Conservation (phyloP, 139 green algal genomes). For the Microglena sp. region DNA sequence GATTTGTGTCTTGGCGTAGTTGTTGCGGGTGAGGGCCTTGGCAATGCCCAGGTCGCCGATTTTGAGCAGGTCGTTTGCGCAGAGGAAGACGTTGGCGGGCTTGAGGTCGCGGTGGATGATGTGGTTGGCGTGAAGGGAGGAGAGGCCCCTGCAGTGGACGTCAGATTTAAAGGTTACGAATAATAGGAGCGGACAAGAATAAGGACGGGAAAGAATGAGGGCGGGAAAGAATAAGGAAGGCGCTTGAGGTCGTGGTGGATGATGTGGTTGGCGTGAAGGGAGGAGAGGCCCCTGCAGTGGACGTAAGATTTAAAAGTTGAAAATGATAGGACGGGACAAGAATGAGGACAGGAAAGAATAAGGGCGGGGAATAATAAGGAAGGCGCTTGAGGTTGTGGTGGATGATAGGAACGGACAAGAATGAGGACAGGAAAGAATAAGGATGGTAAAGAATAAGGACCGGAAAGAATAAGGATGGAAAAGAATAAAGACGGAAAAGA, state of each 20-base stretch:
- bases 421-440: constrained; percentile 42
- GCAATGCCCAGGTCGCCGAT: constrained; percentile 74
- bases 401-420: constrained; percentile 64
- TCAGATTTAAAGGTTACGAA: too few relatives aligned
- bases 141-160: constrained; percentile 43
- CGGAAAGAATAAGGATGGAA: too few relatives aligned
- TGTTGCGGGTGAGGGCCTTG: constrained; percentile 56
- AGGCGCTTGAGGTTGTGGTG: constrained; percentile 72
- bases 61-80: constrained; percentile 58
- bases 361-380: too few relatives aligned
- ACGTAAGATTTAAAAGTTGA: too few relatives aligned
- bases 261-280: constrained; percentile 60
- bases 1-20: constrained; percentile 62
- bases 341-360: too few relatives aligned
- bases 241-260: constrained; percentile 73
- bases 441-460: too few relatives aligned
- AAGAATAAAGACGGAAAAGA: too few relatives aligned
- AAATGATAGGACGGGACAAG: too few relatives aligned
- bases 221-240: too few relatives aligned
- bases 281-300: constrained; percentile 44
- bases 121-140: constrained; percentile 55
- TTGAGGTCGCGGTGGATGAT: constrained; percentile 76
- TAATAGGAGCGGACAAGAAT: too few relatives aligned
- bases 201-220: too few relatives aligned
- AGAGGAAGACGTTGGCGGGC: constrained; percentile 66